Percentiles rank a stretch among this genome's conserved stretches.
Evolutionary conservation across 1,284 basidiomycete genomes (phyloP).

Genomic region (Tausonia pullulans): DNA sequence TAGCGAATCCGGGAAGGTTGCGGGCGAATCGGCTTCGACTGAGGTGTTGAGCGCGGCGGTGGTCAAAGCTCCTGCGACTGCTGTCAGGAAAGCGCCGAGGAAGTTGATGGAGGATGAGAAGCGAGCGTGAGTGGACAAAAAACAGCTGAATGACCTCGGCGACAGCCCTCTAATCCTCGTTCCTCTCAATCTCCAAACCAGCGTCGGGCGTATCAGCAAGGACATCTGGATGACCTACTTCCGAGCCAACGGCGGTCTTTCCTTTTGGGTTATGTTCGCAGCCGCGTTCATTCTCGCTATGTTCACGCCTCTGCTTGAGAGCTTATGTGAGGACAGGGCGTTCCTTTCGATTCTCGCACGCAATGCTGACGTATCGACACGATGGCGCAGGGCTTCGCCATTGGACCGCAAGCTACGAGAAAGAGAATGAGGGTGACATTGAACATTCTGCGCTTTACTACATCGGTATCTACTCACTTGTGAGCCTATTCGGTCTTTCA

Average conservation of each 20-base stretch:
- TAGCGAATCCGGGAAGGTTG: constrained; percentile 28
- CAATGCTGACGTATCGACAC: too few species aligned
- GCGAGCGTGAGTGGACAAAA: constrained; percentile 44
- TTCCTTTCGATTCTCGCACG: too few species aligned
- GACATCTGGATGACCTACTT: constrained; percentile 76
- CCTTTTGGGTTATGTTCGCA: constrained; percentile 63
- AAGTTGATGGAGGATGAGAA: constrained; percentile 87
- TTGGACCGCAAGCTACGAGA: constrained; percentile 15
- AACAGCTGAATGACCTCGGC: neutral
- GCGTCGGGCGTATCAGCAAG: constrained; percentile 57
- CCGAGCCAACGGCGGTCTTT: constrained; percentile 38
- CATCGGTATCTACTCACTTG: constrained; percentile 58
- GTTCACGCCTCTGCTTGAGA: constrained; percentile 50
- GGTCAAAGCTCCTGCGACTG: too few species aligned
- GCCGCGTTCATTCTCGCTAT: constrained; percentile 52
- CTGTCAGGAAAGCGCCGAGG: constrained; percentile 40
- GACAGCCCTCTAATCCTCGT: neutral
- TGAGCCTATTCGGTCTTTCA: constrained; percentile 19
- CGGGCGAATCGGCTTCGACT: constrained; percentile 27
- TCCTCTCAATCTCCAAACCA: neutral
- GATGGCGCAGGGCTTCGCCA: constrained; percentile 50
- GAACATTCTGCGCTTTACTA: constrained; percentile 55
- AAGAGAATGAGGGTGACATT: constrained; percentile 18
- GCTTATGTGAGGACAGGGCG: neutral
- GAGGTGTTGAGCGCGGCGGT: neutral